Percentiles rank a stretch among this genome's conserved stretches.
Evolutionary conservation across 176 grass and related monocot species (phyloP).

Genomic region (Aegilops speltoides): DNA sequence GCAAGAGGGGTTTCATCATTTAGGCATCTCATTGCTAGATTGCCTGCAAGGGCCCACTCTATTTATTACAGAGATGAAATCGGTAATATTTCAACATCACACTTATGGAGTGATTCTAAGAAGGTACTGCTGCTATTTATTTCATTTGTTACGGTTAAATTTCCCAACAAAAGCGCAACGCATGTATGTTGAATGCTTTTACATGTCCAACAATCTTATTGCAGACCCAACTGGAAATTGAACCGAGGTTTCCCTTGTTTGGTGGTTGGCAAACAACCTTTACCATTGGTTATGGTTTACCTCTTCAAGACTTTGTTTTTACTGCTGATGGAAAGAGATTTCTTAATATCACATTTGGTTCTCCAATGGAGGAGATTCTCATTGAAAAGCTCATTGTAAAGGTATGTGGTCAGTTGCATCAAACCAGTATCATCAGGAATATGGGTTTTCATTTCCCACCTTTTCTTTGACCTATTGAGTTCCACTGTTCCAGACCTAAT

Average conservation of each 20-base stretch:
- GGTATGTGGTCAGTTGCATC: conserved; percentile 30
- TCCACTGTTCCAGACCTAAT: not conserved
- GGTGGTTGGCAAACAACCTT: conserved; percentile 99
- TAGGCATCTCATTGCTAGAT: conserved; percentile 70
- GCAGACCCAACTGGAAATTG: conserved; percentile 96
- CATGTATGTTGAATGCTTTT: not conserved
- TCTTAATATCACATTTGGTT: conserved; percentile 97
- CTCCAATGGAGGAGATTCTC: conserved; percentile 77
- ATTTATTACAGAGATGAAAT: conserved; percentile 99
- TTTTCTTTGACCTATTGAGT: not conserved
- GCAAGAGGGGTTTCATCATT: conserved; percentile 88
- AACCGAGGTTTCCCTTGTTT: conserved; percentile 97
- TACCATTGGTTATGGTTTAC: conserved; percentile 90
- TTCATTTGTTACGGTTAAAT: not conserved
- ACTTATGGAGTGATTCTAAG: conserved; percentile 92
- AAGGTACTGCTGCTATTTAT: conserved; percentile 54
- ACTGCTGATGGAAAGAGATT: conserved; percentile 73
- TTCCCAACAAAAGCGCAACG: conserved; percentile 1
- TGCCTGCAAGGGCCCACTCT: conserved; percentile 88
- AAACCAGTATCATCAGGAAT: not conserved
- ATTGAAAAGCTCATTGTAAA: conserved; percentile 89
- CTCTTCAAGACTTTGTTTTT: conserved; percentile 89
- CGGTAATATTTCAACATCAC: conserved; percentile 97
- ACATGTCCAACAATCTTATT: conserved; percentile 27
- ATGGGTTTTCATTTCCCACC: not conserved